A percentile compares a stretch with the other conserved stretches of the same genome.
Conservation (phyloP, 768 basidiomycete species). For the Suillus subalutaceus region DNA sequence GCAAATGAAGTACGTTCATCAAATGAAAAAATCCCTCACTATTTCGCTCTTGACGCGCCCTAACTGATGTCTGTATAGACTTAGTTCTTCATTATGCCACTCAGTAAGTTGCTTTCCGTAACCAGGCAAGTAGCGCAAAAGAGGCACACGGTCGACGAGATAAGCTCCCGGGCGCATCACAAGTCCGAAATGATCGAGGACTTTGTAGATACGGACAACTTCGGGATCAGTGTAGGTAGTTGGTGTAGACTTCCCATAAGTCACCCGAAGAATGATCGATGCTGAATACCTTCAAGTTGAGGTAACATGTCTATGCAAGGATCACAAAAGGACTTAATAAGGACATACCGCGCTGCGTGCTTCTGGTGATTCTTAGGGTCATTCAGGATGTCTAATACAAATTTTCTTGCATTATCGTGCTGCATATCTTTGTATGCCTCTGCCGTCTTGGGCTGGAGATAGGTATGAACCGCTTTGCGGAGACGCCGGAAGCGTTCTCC, state of each 20-base stretch:
- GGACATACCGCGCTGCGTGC: constrained; percentile 33
- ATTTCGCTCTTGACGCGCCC: constrained; percentile 43
- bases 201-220: constrained; percentile 21
- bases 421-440: constrained; percentile 46
- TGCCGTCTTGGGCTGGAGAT: constrained; percentile 51
- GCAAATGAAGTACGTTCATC: background rate
- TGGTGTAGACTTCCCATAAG: constrained; percentile 20
- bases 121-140: constrained; percentile 50
- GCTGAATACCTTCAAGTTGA: constrained; percentile 13
- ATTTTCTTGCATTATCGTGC: constrained; percentile 29
- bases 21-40: constrained; percentile 27
- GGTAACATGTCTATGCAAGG: constrained; percentile 23
- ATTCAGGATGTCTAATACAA: constrained; percentile 19
- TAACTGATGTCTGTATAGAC: constrained; percentile 51
- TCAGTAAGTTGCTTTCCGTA: constrained; percentile 55
- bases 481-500: constrained; percentile 58
- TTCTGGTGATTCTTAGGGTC: constrained; percentile 29
- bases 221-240: constrained; percentile 15
- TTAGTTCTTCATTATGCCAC: constrained; percentile 54
- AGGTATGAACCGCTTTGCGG: constrained; percentile 55
- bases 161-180: constrained; percentile 47
- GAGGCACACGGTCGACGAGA: constrained; percentile 53
- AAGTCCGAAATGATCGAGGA: constrained; percentile 24
- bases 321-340: constrained; percentile 28
- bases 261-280: constrained; percentile 14